Evolutionary conservation across 192 early-diverging fungal species (phyloP), one percentile per base, ranked within the genome.

Genomic region (Jimgerdemannia lactiflua): DNA sequence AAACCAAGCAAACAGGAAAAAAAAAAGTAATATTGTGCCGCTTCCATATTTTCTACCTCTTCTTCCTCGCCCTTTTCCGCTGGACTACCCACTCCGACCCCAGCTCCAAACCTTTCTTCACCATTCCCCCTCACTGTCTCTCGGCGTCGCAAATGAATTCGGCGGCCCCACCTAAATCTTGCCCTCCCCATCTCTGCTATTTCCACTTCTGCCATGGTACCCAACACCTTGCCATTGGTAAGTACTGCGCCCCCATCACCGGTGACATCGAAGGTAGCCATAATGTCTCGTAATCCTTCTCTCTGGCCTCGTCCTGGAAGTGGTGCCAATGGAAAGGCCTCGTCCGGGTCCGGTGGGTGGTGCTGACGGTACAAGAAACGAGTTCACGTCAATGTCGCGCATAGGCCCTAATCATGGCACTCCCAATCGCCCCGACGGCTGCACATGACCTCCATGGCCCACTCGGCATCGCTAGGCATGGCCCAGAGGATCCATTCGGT

Each of bases 401-500:
- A 29, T 29, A 1, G 29, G 29, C 29, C 29, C 29, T 29, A 1
- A 29, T 29, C 0, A 29, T 29, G 0, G 29, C 1, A 29, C 29
- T 29, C 29, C 29, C 29, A 29, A 29, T 29, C n/a, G n/a, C 29
- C 29, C 29, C 29, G 29, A 29, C 29, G 29, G 29, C 29, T 65
- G 11, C 74, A 75, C 41, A 88, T 43, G 43, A 83, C 63, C 59
- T 86, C 85, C 63, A 88, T 74, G 29, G 83, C 84, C 66, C 81
- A 82, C 29, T 86, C 83, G 7, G 83, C 85, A 69, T 82, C 86
- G 4, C 79, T 85, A 2, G 85, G 87, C 3, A 88, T 79, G 40
- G 74, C 81, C 87, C 87, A 86, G 10, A 88, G 69, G 29, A 86
- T 65, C 78, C 79, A 82, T 68, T 88, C 82, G 17, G 85, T 64